Evolutionary conservation across 2,329 filamentous ascomycete genomes (phyloP), one percentile per base, ranked within the genome.

Genomic region (Pezicula radicicola): DNA sequence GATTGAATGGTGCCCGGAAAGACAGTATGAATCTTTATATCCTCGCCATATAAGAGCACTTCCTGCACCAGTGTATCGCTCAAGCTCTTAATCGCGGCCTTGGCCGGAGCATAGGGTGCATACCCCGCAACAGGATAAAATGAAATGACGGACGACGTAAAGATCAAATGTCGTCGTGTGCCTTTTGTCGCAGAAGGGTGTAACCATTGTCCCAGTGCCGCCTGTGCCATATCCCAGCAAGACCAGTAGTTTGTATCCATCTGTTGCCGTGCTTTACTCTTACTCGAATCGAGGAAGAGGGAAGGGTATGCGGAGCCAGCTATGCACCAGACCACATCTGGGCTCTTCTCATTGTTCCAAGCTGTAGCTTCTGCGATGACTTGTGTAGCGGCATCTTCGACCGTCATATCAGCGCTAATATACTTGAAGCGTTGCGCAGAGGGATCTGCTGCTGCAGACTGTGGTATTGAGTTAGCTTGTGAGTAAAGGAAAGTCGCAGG

Each of bases 241-340:
- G 90, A 89, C 79, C 87, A 96, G 74, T 90, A 97, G 72, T 97
- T 93, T 60, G 93, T 81, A 65, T 96, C 90, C 90, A 96, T 96
- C 68, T 96, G 90, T 58, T 78, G 75, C 40, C 87, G 81, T 59
- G 91, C 74, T 10, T 79, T 80, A 7, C 84, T 73, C 48, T 89
- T 74, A 8, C 87, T 78, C 37, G 83, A 84, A 55, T 96, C 89
- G 58, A 89, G 70, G 73, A 93, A 96, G 55, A 96, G 85, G 35
- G 82, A 79, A 0, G 92, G 92, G 15, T 76, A 78, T 6, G 88
- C 81, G 57, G 81, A 77, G 54, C 93, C 93, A 3, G 93, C 93
- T 47, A 91, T 81, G 67, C 90, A 92, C 91, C 94, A 97, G 33
- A 97, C 88, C 51, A 97, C 79, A 66, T 97, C 93, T 0, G 90